Evolutionary conservation across 805 yeast species (phyloP), one percentile per base, ranked within the genome.

Genomic region (Vanderwaltozyma tropicalis): DNA sequence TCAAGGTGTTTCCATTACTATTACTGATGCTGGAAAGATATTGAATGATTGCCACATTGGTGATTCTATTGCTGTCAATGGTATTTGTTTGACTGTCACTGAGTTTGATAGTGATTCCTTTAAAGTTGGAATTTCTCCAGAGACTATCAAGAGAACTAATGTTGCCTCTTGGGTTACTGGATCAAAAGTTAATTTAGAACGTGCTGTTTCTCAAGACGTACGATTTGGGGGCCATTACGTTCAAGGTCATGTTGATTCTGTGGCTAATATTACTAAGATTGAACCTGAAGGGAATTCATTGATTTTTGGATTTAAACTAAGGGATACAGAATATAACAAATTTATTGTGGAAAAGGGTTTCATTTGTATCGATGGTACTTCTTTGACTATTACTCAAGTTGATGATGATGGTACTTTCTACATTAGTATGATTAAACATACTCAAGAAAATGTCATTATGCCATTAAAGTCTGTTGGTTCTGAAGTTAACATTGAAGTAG

Each of bases 171-270:
- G 89, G 57, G 54, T 48, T 17, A 34, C 40, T 1, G 88, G 85
- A 2, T 57, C 72, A 15, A 69, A 68, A 41, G 95, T 92, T 16
- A 89, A 92, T 56, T 66, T 89, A 43, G 99, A 92, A 59, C 69
- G 99, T 41, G 99, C 99, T 0, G 86, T 92, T 24, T 68, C 66
- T 3, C 58, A 52, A 34, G 85, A 83, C 37, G 84, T 78, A 6
- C 68, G 98, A 45, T 76, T 88, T 52, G 99, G 99, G 18, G 99
- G 99, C 1, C 99, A 92, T 60, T 75, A 89, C 45, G 99, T 92
- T 2, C 98, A 92, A 53, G 99, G 98, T 5, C 99, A 92, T 63
- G 86, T 92, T 21, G 99, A 92, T 57, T 84, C 96, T 0, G 70
- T 80, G 26, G 96, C 96, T 2, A 59, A 57, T 26, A 80, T 89